phyloP scores from a whole-genome alignment of 768 basidiomycete species.

The Suillus brevipes region DNA sequence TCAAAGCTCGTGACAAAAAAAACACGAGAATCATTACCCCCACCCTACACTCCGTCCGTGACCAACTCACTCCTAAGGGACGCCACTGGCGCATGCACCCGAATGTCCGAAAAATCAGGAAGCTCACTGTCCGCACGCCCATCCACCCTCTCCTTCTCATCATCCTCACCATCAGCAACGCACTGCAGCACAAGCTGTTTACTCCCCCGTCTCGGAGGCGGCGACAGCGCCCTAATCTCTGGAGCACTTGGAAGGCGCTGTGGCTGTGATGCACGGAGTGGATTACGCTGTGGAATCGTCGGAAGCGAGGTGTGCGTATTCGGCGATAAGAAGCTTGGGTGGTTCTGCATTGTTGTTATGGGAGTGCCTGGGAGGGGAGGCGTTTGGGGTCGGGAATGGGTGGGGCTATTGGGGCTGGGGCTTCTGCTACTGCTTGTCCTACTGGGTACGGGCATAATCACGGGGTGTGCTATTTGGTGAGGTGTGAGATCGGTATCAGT shows the following conservation, averaged over 20 bases:
- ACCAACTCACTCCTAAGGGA: constrained; percentile 43
- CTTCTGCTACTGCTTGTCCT: constrained; percentile 4
- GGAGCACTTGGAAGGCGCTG: constrained; percentile 29
- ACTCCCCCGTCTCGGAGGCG: constrained; percentile 65
- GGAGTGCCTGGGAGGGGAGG: constrained; percentile 33
- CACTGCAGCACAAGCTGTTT: constrained; percentile 38
- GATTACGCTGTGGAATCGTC: constrained; percentile 20
- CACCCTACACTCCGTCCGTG: neutral
- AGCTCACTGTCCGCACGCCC: constrained; percentile 15
- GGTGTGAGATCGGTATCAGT: constrained; percentile 9
- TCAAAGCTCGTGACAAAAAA: neutral
- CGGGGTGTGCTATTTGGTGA: constrained; percentile 8
- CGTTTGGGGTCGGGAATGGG: constrained; percentile 26
- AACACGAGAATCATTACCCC: neutral
- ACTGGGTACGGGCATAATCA: neutral
- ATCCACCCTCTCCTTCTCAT: neutral
- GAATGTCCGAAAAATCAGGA: constrained; percentile 19
- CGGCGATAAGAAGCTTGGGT: constrained; percentile 63
- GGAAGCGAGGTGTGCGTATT: constrained; percentile 43
- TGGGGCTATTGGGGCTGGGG: constrained; percentile 21
- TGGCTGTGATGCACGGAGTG: constrained; percentile 30
- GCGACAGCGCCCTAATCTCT: constrained; percentile 54
- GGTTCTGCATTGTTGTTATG: constrained; percentile 50
- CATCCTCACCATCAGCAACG: neutral
- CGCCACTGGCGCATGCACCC: constrained; percentile 40